Evolutionary conservation across 345 rosid species (phyloP), one percentile per base, ranked within the genome.

Genomic region (Boechera stricta): DNA sequence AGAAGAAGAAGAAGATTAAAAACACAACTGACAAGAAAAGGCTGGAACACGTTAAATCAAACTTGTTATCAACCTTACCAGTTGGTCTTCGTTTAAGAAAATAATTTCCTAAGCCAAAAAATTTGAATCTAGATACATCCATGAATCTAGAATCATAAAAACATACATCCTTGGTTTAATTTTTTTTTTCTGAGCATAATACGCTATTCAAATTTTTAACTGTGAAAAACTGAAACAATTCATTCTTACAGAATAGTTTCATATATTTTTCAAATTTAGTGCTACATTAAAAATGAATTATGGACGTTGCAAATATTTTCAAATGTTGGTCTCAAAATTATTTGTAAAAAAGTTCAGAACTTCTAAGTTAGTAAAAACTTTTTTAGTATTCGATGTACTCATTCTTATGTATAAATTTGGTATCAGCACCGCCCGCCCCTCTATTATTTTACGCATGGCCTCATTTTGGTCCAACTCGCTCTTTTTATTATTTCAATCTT

Each of bases 361-460:
- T n/a, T 33, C 7, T 33, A n/a, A 33, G 12, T 9, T 33, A 31
- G 13, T 31, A 13, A 32, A 13, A 31, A 29, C 8, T 31, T 31
- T 3, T 13, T 49, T 57, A 12, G 3, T 15, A 33, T 4, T n/a
- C 28, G 33, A 16, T 41, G n/a, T 38, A 39, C 51, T 26, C 42
- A 41, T 39, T 21, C 64, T 35, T 35, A 5, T n/a, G 15, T 36
- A 36, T 58, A 16, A 6, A 62, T 39, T 44, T 64, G 39, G 54
- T 18, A 66, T 16, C 12, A 31, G 48, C 77, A 74, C 72, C 78
- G 58, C 58, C 66, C 78, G 58, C 58, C 78, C 57, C 38, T 74
- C 66, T 45, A 65, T 74, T 65, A 74, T 74, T 64, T 65, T 7
- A 65, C 38, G 51, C 78, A 63, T 74, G 56, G 49, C 65, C 57